Percentiles rank a stretch among this genome's conserved stretches.
Evolutionary conservation across 305 asterid genomes (phyloP).

Genomic region (Solanum hybrid): DNA sequence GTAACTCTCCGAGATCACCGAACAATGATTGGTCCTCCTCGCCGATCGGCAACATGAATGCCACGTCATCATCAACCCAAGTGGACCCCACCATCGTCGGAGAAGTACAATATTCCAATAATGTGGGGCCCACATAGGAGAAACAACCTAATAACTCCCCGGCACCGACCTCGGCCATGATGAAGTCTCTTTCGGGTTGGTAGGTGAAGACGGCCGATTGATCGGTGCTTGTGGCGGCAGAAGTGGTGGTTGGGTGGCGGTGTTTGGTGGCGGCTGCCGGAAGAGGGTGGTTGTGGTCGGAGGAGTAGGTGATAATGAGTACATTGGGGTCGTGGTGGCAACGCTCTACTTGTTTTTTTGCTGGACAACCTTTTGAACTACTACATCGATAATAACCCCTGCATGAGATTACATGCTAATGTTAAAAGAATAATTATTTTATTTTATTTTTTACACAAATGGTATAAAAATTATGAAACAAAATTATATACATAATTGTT

Average conservation of each 20-base stretch:
- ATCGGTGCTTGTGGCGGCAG: background rate
- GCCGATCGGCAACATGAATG: conserved; percentile 33
- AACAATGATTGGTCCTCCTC: conserved; percentile 65
- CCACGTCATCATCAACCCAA: conserved; percentile 21
- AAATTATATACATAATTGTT: background rate
- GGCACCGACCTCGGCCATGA: conserved; percentile 25
- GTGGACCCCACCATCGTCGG: conserved; percentile 37
- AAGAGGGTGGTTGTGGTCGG: conserved; percentile 53
- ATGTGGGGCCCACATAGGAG: conserved; percentile 38
- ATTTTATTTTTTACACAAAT: background rate
- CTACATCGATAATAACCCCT: background rate
- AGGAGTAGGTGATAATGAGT: conserved; percentile 62
- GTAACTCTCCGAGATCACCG: conserved; percentile 72
- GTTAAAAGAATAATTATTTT: background rate
- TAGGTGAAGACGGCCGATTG: background rate
- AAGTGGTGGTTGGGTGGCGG: conserved; percentile 12
- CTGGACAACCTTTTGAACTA: background rate
- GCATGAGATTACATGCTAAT: background rate
- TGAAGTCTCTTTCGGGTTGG: conserved; percentile 16
- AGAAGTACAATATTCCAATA: conserved; percentile 21
- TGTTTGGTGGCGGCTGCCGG: conserved; percentile 26
- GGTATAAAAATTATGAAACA: background rate
- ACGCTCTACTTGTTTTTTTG: conserved; percentile 8
- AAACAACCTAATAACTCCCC: conserved; percentile 25
- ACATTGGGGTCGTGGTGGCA: conserved; percentile 61